Evolutionary conservation across 23 red algal species (phyloP).

Genomic region (Rhodosorus marinus): DNA sequence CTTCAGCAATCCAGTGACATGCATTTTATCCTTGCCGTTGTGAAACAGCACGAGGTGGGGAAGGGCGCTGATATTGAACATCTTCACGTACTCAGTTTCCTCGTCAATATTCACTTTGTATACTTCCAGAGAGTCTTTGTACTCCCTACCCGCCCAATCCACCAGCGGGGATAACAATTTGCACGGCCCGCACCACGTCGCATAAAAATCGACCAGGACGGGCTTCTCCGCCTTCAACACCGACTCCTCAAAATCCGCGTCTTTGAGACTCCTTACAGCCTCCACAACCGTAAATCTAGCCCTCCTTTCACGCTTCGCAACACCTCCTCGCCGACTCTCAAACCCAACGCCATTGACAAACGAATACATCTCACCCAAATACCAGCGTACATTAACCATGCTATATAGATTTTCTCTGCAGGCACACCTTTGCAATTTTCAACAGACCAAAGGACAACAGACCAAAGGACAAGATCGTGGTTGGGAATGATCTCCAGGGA

Average conservation of each 20-base stretch:
- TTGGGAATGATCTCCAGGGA: too few species aligned
- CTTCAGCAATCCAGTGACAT: too few species aligned
- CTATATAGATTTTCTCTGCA: too few species aligned
- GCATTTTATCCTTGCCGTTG: conserved; percentile 3
- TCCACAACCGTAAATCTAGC: background rate
- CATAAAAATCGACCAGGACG: conserved; percentile 28
- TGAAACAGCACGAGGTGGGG: conserved; percentile 10
- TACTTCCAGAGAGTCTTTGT: conserved; percentile 3
- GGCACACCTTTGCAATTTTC: too few species aligned
- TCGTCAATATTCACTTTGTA: conserved; percentile 14
- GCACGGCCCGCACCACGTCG: conserved; percentile 28
- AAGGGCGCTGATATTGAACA: conserved; percentile 7
- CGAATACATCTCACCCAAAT: too few species aligned
- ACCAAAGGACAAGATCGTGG: too few species aligned
- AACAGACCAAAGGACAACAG: too few species aligned
- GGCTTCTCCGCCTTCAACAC: conserved; percentile 16
- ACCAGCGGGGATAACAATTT: conserved; percentile 16
- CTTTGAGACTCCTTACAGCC: background rate
- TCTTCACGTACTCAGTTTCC: conserved; percentile 6
- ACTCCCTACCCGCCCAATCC: conserved; percentile 20
- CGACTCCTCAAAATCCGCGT: conserved; percentile 4
- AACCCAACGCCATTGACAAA: too few species aligned
- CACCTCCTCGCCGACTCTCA: too few species aligned
- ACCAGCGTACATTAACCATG: too few species aligned
- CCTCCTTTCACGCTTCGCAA: too few species aligned